Percentiles rank a stretch among this genome's conserved stretches.
These are phyloP conservation scores for Monoraphidium neglectum DNA, from an alignment of 139 green algal genomes.

Conservation along the genomic window DNA sequence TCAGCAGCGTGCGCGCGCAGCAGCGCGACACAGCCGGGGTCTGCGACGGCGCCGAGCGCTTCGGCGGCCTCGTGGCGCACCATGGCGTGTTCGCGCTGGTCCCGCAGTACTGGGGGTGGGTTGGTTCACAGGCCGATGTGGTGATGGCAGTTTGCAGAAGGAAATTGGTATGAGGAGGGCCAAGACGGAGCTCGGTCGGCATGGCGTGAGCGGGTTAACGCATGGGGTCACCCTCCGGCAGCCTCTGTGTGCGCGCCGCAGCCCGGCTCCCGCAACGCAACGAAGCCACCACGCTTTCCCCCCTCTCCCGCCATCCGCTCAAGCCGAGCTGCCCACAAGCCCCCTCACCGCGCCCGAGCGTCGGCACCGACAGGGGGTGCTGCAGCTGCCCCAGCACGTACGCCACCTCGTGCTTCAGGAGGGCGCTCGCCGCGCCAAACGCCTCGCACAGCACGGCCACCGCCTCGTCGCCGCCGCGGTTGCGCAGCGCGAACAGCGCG, in stretches of 20 bases:
- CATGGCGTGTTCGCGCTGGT: conserved; percentile 91
- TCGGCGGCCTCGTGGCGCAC: conserved; percentile 98
- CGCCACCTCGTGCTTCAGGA: conserved; percentile 94
- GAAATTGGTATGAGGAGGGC: too few species aligned
- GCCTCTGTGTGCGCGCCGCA: too few species aligned
- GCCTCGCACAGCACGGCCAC: conserved; percentile 71
- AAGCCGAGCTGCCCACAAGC: too few species aligned
- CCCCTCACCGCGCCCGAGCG: too few species aligned
- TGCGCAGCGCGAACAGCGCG: conserved; percentile 96
- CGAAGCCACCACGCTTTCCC: too few species aligned
- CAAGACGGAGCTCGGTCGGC: too few species aligned
- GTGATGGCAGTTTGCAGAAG: too few species aligned
- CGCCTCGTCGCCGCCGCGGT: conserved; percentile 78
- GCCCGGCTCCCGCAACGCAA: too few species aligned
- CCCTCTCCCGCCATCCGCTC: too few species aligned
- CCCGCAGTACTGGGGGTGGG: conserved; percentile 40
- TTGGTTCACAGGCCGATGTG: too few species aligned
- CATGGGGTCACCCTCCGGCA: too few species aligned
- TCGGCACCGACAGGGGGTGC: conserved; percentile 53
- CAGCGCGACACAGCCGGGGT: conserved; percentile 46
- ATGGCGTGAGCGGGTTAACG: too few species aligned
- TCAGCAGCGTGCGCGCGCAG: conserved; percentile 71
- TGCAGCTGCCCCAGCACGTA: conserved; percentile 99
- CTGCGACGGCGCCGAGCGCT: conserved; percentile 87
- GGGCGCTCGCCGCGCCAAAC: conserved; percentile 58